Evolutionary conservation across 345 rosid genomes (phyloP).

Genomic region (Euphorbia tirucalli): DNA sequence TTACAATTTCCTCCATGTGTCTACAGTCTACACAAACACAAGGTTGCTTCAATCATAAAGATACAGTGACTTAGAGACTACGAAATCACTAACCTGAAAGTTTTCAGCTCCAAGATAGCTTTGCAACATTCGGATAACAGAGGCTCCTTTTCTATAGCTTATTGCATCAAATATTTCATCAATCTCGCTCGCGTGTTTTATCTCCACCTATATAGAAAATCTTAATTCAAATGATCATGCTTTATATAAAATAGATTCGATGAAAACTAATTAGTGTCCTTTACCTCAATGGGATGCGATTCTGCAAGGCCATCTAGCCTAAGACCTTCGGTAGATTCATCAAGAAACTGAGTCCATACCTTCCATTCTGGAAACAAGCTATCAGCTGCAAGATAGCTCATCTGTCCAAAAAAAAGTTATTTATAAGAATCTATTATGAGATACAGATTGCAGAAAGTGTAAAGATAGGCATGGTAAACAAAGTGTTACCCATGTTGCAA

Average conservation of each 20-base stretch:
- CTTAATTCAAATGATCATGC: slow-evolving; percentile 7
- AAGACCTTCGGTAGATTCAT: slow-evolving; percentile 77
- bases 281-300: slow-evolving; percentile 98
- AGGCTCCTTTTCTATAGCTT: slow-evolving; percentile 93
- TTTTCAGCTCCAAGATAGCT: slow-evolving; percentile 90
- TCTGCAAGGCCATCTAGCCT: slow-evolving; percentile 91
- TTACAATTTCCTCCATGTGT: neutral
- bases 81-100: slow-evolving; percentile 67
- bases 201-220: slow-evolving; percentile 59
- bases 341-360: slow-evolving; percentile 97
- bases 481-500: slow-evolving; percentile 92
- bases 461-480: slow-evolving; percentile 13
- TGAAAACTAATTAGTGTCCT: neutral
- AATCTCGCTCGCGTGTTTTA: slow-evolving; percentile 85
- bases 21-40: neutral
- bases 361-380: slow-evolving; percentile 95
- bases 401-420: slow-evolving; percentile 46
- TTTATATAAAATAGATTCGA: neutral
- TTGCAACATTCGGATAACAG: slow-evolving; percentile 92
- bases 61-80: neutral
- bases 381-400: slow-evolving; percentile 94
- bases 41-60: neutral
- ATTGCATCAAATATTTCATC: slow-evolving; percentile 96
- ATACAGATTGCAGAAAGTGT: neutral
- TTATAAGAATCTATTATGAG: slow-evolving; percentile 11